These are phyloP conservation scores for Aspergillus cavernicola DNA, from an alignment of 495 filamentous ascomycete genomes.

Conservation along the genomic window DNA sequence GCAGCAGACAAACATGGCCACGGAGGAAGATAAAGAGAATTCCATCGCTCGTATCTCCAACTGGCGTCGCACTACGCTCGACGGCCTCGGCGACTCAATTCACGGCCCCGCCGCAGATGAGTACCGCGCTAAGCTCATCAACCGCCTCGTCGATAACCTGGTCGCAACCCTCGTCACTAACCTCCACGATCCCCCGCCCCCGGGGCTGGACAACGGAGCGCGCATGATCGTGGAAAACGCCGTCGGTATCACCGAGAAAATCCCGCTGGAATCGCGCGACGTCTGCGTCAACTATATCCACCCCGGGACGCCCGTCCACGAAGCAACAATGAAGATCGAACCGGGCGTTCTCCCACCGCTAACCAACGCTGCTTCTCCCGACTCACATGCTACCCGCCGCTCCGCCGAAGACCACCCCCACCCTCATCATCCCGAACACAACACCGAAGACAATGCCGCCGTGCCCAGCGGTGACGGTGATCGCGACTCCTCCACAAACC, in stretches of 20 bases:
- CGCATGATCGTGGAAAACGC: constrained; percentile 93
- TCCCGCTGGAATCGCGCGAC: constrained; percentile 89
- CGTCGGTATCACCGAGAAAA: constrained; percentile 76
- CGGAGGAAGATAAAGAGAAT: constrained; percentile 85
- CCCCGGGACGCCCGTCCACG: constrained; percentile 63
- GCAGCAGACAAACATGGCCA: constrained; percentile 61
- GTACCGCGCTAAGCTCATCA: constrained; percentile 61
- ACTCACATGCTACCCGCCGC: constrained; percentile 33
- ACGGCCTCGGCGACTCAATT: constrained; percentile 75
- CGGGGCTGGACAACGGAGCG: constrained; percentile 74
- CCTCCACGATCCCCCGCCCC: constrained; percentile 69
- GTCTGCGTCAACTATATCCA: constrained; percentile 80
- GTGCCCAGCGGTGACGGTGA: constrained; percentile 13
- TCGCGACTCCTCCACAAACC: constrained; percentile 7
- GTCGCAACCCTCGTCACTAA: constrained; percentile 64
- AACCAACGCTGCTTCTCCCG: constrained; percentile 45
- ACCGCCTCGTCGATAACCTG: constrained; percentile 65
- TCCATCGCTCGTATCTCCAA: constrained; percentile 81
- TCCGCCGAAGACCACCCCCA: constrained; percentile 33
- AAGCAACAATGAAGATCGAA: constrained; percentile 81
- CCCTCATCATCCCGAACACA: constrained; percentile 17
- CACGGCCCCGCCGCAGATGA: constrained; percentile 59
- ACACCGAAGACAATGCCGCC: constrained; percentile 16
- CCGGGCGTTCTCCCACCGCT: constrained; percentile 65
- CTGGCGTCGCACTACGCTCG: constrained; percentile 91